These are phyloP conservation scores for Cairneyella variabilis DNA, from an alignment of 495 filamentous ascomycete species.

Conservation along the genomic window DNA sequence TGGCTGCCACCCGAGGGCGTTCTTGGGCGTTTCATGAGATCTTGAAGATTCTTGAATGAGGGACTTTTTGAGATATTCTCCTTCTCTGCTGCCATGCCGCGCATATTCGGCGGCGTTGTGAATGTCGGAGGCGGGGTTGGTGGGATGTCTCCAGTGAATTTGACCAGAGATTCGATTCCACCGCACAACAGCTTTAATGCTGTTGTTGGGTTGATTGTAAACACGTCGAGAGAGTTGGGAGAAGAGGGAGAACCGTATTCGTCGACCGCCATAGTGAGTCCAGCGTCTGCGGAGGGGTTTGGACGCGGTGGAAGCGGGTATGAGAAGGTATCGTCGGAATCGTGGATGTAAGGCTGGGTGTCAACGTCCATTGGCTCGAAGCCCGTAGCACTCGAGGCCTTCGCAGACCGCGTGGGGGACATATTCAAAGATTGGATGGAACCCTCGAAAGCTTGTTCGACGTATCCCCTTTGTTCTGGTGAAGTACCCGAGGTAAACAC, in stretches of 20 bases:
- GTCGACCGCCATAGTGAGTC: slow-evolving; percentile 23
- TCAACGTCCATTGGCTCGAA: not conserved
- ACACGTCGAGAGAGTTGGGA: slow-evolving; percentile 52
- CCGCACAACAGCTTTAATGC: slow-evolving; percentile 77
- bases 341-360: slow-evolving; percentile 15
- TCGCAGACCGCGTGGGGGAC: slow-evolving; percentile 7
- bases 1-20: slow-evolving; percentile 17
- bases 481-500: not conserved
- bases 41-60: slow-evolving; percentile 42
- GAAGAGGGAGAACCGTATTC: slow-evolving; percentile 17
- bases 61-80: slow-evolving; percentile 51
- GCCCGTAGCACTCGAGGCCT: not conserved
- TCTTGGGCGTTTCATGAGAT: slow-evolving; percentile 18
- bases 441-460: not conserved
- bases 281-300: slow-evolving; percentile 44
- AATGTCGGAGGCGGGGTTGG: slow-evolving; percentile 65
- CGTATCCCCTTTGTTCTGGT: not conserved
- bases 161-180: slow-evolving; percentile 69
- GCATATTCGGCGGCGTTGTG: slow-evolving; percentile 58
- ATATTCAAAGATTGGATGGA: slow-evolving; percentile 1
- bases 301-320: slow-evolving; percentile 42
- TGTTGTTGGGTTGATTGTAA: slow-evolving; percentile 63
- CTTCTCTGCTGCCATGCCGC: slow-evolving; percentile 52
- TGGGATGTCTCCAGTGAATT: slow-evolving; percentile 66
- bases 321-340: slow-evolving; percentile 21